Evolutionary conservation across 495 filamentous ascomycete species (phyloP), one percentile per base, ranked within the genome.

Genomic region (Penicillium chermesinum): DNA sequence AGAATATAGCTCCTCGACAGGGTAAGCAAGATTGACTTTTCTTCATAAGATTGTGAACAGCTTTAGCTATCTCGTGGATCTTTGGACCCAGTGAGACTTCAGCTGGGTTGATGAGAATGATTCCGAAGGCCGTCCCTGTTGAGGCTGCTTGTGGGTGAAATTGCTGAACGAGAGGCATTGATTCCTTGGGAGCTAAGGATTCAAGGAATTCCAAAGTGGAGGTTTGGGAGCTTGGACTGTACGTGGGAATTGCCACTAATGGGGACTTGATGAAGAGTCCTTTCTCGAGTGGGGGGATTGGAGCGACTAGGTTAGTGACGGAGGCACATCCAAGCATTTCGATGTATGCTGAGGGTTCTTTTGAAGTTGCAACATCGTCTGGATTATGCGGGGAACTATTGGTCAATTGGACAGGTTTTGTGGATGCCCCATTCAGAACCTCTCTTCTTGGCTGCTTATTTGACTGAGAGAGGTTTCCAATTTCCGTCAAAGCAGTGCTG

Each of bases 1-100:
- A 55, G 45, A 74, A 67, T 6, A 74, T 63, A 9, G 53, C 63
- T 10, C 65, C 68, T 1, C 27, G 42, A 13, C 27, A 15, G 10
- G 57, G 51, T 8, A 53, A 13, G 1, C 18, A 22, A 18, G 35
- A 14, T 2, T 10, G 21, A 21, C 32, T 33, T 10, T 21, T 7
- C 15, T 45, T 22, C 7, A 65, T 32, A 7, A 17, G 9, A 0
- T 44, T 13, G 36, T 51, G 50, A 21, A 70, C 30, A 0, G 25
- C 13, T 32, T 49, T 54, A 14, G 49, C 61, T 1, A 67, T 19
- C 5, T 51, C 42, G 25, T 57, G 49, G 18, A 73, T 57, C 16
- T 61, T 49, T 44, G 41, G 41, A 7, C 62, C 65, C 2, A 73
- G 46, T 0, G 54, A 41, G 9, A 13, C 41, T 43, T 42, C 33